Percentiles rank a stretch among this genome's conserved stretches.
Evolutionary conservation across 2,329 filamentous ascomycete genomes (phyloP).

Genomic region (Lachnellula cervina): DNA sequence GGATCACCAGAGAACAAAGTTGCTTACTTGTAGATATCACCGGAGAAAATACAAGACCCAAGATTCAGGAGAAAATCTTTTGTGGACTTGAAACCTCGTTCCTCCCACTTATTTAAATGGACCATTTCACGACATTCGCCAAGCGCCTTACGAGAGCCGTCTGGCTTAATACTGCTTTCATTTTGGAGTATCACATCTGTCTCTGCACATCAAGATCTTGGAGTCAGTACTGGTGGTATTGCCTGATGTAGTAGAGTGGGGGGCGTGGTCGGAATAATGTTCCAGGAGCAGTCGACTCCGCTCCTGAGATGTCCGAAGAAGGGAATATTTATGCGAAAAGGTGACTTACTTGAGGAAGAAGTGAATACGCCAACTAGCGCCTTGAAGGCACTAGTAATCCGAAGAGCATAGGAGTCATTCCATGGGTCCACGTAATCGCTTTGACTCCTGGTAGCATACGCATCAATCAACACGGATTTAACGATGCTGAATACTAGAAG

Average conservation of each 20-base stretch:
- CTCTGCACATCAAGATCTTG: no score
- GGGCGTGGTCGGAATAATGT: no score
- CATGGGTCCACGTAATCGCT: constrained; percentile 16
- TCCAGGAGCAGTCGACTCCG: no score
- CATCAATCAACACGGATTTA: constrained; percentile 21
- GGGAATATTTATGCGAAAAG: no score
- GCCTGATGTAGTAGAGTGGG: no score
- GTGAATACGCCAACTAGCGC: constrained; percentile 18
- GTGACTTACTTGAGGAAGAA: constrained; percentile 15
- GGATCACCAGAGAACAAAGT: no score
- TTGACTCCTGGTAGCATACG: constrained; percentile 12
- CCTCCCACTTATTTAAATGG: constrained; percentile 10
- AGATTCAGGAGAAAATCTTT: constrained; percentile 21
- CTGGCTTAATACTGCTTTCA: not conserved
- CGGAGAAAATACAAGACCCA: constrained; percentile 10
- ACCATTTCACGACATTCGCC: constrained; percentile 9
- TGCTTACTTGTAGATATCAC: constrained; percentile 13
- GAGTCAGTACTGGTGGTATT: no score
- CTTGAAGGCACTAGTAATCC: constrained; percentile 20
- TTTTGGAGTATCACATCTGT: constrained; percentile 13
- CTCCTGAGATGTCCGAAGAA: no score
- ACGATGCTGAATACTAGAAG: constrained; percentile 18
- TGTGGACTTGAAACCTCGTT: constrained; percentile 14
- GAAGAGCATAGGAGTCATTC: constrained; percentile 11
- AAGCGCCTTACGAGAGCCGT: not conserved